Base-by-base conservation (phyloP, 2,329 filamentous ascomycete species). In the Sodiomyces alkalinus region DNA sequence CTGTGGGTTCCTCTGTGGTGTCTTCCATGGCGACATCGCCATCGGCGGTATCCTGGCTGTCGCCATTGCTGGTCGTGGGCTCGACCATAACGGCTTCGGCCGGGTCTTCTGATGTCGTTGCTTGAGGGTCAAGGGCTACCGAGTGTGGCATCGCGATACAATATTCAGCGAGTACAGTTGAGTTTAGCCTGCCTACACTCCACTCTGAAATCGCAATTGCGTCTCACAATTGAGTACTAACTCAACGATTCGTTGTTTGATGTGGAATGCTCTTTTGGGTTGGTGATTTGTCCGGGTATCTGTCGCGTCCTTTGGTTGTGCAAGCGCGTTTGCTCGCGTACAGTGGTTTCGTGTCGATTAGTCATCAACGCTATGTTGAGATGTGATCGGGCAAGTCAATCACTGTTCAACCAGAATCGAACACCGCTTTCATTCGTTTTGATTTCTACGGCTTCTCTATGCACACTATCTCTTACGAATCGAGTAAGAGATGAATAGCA, bases 101-200 rank as follows among this genome's bases (percentile, higher is more conserved):
- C 30, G 46, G 42, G 31, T 43, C 40, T 17, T n/a, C n/a, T n/a
- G n/a, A n/a, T n/a, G n/a, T n/a, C n/a, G n/a, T n/a, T n/a, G n/a
- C n/a, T n/a, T n/a, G n/a, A n/a, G n/a, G n/a, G n/a, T 46, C 43
- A n/a, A 47, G 43, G 4, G 53, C 39, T 19, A 55, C 41, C 5
- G 58, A 62, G 38, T 66, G 60, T 20, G 60, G 61, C 60, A 66
- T 66, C 25, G 22, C 23, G 8, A 25, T n/a, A n/a, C n/a, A n/a
- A n/a, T n/a, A n/a, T n/a, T n/a, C n/a, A n/a, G n/a, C n/a, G n/a
- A n/a, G n/a, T n/a, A n/a, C n/a, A n/a, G n/a, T n/a, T n/a, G n/a
- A n/a, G n/a, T n/a, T n/a, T n/a, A n/a, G n/a, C n/a, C n/a, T n/a
- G n/a, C n/a, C n/a, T n/a, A n/a, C n/a, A n/a, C n/a, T n/a, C n/a